Evolutionary conservation across 176 grass and related monocot genomes (phyloP), one percentile per base, ranked within the genome.

Genomic region (Aegilops tauschii): DNA sequence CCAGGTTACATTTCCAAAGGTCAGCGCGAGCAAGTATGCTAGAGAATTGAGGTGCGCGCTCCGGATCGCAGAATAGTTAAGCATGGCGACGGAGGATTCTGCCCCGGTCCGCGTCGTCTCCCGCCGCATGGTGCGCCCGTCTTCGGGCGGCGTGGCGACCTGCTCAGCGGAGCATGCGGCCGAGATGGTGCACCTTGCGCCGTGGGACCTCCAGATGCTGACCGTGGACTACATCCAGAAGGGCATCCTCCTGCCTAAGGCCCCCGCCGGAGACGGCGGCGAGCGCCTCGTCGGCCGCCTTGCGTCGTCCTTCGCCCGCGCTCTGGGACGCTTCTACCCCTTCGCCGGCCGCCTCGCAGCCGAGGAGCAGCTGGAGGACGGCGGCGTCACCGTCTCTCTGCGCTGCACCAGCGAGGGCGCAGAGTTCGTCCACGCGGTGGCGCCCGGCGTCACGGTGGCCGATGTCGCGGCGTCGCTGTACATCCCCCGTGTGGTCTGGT

Each of bases 371-470:
- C 12, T 18, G 14, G 54, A 40, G 25, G 21, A 31, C 31, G 61
- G 52, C 64, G 13, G 68, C 69, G 35, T 25, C 56, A 8, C 34
- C 54, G 77, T 75, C 28, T 90, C 40, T 12, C 59, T 88, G 10
- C 39, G 56, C 10, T 82, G 84, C 81, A 75, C 58, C 36, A 79
- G 62, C 45, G 59, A 69, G n/a, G 92, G 88, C 4, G 85, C 92
- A 17, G 85, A 90, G 86, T 93, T 93, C 61, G 79, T 88, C 58
- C 92, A 93, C 79, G 88, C 86, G 12, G 25, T 63, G 61, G 88
- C 88, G 10, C 58, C 86, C 12, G 77, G 29, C 18, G 80, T 88
- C 49, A 39, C 74, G 9, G 78, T 86, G 14, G 77, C 88, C 69
- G 86, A 88, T 52, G 71, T 93, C 42, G 30, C 84, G 9, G 44